Evolutionary conservation across 2,329 filamentous ascomycete species (phyloP), one percentile per base, ranked within the genome.

Genomic region (Aspergillus latus): DNA sequence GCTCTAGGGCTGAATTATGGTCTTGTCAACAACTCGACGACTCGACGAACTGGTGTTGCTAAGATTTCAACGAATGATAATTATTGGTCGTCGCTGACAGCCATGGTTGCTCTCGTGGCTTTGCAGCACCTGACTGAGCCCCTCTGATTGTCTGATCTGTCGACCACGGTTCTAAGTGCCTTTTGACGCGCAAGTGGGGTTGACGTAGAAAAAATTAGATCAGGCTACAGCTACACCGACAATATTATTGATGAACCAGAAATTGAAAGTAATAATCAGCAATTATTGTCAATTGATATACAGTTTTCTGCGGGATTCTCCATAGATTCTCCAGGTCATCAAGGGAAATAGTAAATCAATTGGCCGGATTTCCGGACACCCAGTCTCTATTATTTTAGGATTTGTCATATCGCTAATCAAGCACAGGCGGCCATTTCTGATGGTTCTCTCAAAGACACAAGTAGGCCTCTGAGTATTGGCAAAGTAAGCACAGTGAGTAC

Each of bases 181-280:
- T 51, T 58, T 55, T 61, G 59, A 64, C 59, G 62, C 61, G 34
- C 34, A 5, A 32, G 61, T 63, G 62, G 62, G 61, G 57, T 57
- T 39, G 53, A 49, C 50, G 42, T 8, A 6, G 49, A 55, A 59
- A 58, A 61, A 57, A 52, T 42, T 42, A 10, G 39, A 42, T 7
- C 29, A 56, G 48, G 37, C 21, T 39, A 21, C 21, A 21, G 21
- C 21, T 21, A 48, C 39, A 15, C 21, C 26, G 54, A 47, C 44
- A 47, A 34, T 34, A 13, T 37, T 13, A 37, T 37, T 37, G 34
- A 37, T 37, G 16, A 47, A 11, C 44, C 44, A 47, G 44, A 34
- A 34, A 47, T 34, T 32, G 15, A 45, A 45, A 46, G 44, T 26
- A 46, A 46, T 10, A 32, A 9, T 32, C 8, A 37, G 34, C 34